Evolutionary conservation across 345 rosid genomes (phyloP).

Genomic region (Sisymbrium altissimum): DNA sequence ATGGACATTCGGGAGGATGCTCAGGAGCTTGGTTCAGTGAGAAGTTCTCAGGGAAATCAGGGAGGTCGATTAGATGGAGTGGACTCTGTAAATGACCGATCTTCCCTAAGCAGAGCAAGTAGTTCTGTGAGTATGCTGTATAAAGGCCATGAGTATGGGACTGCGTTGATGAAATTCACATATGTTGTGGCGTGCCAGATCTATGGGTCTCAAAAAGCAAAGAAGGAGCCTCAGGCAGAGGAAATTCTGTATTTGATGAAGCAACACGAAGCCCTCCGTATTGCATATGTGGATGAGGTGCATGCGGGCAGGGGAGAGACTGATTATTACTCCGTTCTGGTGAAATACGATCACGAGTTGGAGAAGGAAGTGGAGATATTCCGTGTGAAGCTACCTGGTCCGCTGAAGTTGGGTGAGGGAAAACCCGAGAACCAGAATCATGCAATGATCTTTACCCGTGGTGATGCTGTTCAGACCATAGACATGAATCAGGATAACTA

Average conservation of each 20-base stretch:
- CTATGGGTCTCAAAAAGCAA: slow-evolving; percentile 75
- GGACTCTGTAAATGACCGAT: slow-evolving; percentile 42
- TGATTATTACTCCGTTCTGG: slow-evolving; percentile 79
- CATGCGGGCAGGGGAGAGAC: slow-evolving; percentile 49
- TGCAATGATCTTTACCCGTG: slow-evolving; percentile 89
- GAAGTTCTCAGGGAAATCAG: slow-evolving; percentile 31
- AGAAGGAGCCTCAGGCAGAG: slow-evolving; percentile 67
- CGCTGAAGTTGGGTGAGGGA: slow-evolving; percentile 87
- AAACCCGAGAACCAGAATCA: slow-evolving; percentile 98
- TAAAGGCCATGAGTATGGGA: slow-evolving; percentile 83
- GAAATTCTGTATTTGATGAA: slow-evolving; percentile 72
- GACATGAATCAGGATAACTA: slow-evolving; percentile 97
- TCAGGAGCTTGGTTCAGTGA: slow-evolving; percentile 75
- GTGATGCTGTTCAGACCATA: slow-evolving; percentile 91
- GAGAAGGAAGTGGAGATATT: slow-evolving; percentile 82
- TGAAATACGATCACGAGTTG: slow-evolving; percentile 68
- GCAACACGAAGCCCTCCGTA: slow-evolving; percentile 79
- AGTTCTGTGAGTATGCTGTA: slow-evolving; percentile 63
- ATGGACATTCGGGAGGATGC: slow-evolving; percentile 80
- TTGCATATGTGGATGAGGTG: slow-evolving; percentile 86
- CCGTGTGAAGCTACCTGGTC: slow-evolving; percentile 85
- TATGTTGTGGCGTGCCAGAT: slow-evolving; percentile 84
- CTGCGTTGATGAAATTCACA: slow-evolving; percentile 79
- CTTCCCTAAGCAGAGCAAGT: slow-evolving; percentile 46
- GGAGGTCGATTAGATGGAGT: slow-evolving; percentile 36